These are phyloP conservation scores for Fusarium anguioides DNA, from an alignment of 2,329 filamentous ascomycete species.

Conservation along the genomic window DNA sequence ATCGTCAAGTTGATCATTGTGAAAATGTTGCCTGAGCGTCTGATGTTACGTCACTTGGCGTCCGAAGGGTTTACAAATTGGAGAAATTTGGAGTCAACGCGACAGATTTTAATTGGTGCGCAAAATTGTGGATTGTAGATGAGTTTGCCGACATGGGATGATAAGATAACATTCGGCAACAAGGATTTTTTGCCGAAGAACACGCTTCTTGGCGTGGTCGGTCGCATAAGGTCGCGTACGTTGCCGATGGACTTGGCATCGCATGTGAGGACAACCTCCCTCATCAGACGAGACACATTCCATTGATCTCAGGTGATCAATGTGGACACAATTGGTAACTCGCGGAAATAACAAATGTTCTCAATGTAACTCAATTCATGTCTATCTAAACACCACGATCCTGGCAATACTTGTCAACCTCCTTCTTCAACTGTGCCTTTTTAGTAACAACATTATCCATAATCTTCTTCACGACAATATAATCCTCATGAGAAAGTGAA, in stretches of 20 bases:
- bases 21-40: not conserved
- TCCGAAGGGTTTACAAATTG: not conserved
- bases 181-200: not conserved
- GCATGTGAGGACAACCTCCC: too few species aligned
- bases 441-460: conserved; percentile 75
- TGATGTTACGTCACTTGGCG: conserved; percentile 15
- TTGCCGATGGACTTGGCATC: too few species aligned
- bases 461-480: conserved; percentile 55
- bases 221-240: not conserved
- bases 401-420: conserved; percentile 79
- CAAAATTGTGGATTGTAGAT: conserved; percentile 3
- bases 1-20: not conserved
- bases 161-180: conserved; percentile 7
- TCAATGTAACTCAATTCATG: too few species aligned
- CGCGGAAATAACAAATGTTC: too few species aligned
- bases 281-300: too few species aligned
- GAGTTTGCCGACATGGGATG: not conserved
- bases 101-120: conserved; percentile 9
- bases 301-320: too few species aligned
- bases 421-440: conserved; percentile 73
- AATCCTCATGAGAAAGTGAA: conserved; percentile 29
- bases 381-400: conserved; percentile 62
- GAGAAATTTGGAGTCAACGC: not conserved
- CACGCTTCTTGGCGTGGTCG: not conserved
- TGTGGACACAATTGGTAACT: too few species aligned